Conservation (phyloP, 2,329 filamentous ascomycete species). For the Fusarium abutilonis region DNA sequence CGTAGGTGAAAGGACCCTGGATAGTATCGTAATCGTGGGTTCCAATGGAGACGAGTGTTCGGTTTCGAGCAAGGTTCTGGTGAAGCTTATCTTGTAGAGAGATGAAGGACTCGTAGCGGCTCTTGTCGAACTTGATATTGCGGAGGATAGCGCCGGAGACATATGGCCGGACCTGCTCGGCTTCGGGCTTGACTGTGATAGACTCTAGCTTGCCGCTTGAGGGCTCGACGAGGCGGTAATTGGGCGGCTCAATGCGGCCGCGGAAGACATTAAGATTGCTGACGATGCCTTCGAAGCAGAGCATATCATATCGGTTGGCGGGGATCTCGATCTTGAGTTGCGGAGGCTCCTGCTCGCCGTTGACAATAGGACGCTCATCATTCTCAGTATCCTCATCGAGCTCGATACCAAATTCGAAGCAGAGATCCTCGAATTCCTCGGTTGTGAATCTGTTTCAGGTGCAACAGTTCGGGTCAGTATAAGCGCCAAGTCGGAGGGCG, state of each 20-base stretch:
- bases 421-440: conserved; percentile 94
- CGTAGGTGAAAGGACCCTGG: conserved; percentile 95
- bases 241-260: conserved; percentile 77
- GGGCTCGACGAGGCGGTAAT: conserved; percentile 80
- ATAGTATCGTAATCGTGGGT: conserved; percentile 96
- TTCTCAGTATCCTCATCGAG: conserved; percentile 94
- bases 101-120: conserved; percentile 96
- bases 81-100: conserved; percentile 97
- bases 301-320: conserved; percentile 92
- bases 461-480: conserved; percentile 35
- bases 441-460: conserved; percentile 75
- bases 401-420: conserved; percentile 98
- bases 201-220: conserved; percentile 78
- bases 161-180: conserved; percentile 82
- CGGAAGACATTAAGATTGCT: conserved; percentile 97
- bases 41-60: conserved; percentile 95
- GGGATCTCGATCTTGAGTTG: conserved; percentile 98
- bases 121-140: conserved; percentile 90
- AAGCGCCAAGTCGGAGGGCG: conserved; percentile 33
- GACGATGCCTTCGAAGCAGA: conserved; percentile 96
- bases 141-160: conserved; percentile 90
- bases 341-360: conserved; percentile 84
- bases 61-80: conserved; percentile 91
- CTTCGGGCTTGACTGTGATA: conserved; percentile 81
- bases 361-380: conserved; percentile 75